Evolutionary conservation across 352 stramenopile species (phyloP).

Genomic region (Globisporangium takayamanum): DNA sequence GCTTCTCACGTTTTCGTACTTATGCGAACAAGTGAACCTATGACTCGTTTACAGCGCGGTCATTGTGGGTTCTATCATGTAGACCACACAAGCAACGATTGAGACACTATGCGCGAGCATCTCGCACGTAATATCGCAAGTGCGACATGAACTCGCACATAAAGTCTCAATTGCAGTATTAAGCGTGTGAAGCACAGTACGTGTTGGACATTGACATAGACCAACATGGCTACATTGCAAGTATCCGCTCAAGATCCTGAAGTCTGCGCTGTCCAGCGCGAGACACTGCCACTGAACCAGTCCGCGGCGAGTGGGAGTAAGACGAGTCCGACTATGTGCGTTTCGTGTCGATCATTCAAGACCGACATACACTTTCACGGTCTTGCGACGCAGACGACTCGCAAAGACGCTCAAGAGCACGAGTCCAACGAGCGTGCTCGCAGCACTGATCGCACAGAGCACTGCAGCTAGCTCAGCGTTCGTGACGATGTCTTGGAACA

Average conservation of each 20-base stretch:
- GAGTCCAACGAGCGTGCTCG: conserved; percentile 23
- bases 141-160: neutral
- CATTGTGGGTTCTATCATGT: no score
- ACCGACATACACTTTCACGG: conserved; percentile 51
- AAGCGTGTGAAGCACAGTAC: neutral
- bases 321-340: neutral
- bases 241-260: neutral
- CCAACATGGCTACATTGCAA: neutral
- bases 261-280: neutral
- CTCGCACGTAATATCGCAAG: no score
- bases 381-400: conserved; percentile 35
- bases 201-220: neutral
- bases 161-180: neutral
- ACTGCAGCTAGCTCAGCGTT: conserved; percentile 33
- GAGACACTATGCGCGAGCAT: no score
- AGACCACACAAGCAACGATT: no score
- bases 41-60: no score
- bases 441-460: conserved; percentile 19
- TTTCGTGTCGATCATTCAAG: conserved; percentile 1
- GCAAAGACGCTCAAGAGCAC: conserved; percentile 37
- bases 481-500: conserved; percentile 40
- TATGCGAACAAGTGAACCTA: no score
- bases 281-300: neutral
- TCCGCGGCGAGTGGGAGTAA: no score
- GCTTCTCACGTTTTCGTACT: neutral